Evolutionary conservation across 768 basidiomycete genomes (phyloP).

Genomic region (Gymnopilus dilepis): DNA sequence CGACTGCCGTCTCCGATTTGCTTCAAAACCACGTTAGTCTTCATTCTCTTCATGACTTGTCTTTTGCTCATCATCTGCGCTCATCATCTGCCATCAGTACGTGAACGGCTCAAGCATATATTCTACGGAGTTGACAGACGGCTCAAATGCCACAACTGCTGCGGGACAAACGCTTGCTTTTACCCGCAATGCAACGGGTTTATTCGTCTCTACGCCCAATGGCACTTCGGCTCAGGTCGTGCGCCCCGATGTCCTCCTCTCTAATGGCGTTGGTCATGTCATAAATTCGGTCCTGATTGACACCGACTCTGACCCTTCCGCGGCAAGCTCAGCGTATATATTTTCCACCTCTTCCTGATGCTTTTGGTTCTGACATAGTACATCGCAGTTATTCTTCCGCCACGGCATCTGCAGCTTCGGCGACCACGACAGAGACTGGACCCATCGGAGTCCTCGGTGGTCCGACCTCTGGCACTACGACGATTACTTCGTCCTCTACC

Average conservation of each 20-base stretch:
- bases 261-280: slow-evolving; percentile 75
- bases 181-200: slow-evolving; percentile 58
- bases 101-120: slow-evolving; percentile 75
- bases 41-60: not conserved
- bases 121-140: slow-evolving; percentile 51
- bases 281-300: slow-evolving; percentile 60
- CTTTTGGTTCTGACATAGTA: slow-evolving; percentile 23
- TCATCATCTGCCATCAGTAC: slow-evolving; percentile 39
- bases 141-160: slow-evolving; percentile 51
- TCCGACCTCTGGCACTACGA: not conserved
- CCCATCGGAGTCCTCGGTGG: slow-evolving; percentile 14
- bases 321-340: slow-evolving; percentile 61
- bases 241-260: slow-evolving; percentile 59
- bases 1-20: slow-evolving; percentile 48
- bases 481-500: slow-evolving; percentile 10
- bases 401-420: slow-evolving; percentile 23
- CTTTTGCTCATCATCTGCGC: not conserved
- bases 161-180: slow-evolving; percentile 61
- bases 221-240: slow-evolving; percentile 48
- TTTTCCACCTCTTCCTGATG: not conserved
- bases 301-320: slow-evolving; percentile 42
- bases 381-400: slow-evolving; percentile 51
- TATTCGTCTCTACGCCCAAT: slow-evolving; percentile 51
- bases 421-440: slow-evolving; percentile 21
- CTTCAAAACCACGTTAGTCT: slow-evolving; percentile 64